Evolutionary conservation across 2,329 filamentous ascomycete genomes (phyloP), one percentile per base, ranked within the genome.

Genomic region (Macrophomina pseudophaseolina): DNA sequence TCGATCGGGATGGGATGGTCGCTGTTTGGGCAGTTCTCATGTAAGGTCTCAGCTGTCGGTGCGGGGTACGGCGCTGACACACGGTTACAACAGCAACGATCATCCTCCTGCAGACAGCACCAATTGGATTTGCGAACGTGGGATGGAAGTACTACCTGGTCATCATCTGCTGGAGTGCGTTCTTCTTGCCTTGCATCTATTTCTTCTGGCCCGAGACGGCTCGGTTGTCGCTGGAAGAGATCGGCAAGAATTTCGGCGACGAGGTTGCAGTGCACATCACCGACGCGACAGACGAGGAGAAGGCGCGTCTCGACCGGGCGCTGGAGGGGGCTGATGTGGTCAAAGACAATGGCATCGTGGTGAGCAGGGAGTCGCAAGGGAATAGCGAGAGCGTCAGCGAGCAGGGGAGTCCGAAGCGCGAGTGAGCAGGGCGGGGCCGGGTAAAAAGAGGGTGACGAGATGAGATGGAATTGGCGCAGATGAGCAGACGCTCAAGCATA

Each of bases 111-210:
- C 80, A 85, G 69, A 83, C 68, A 16, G 71, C 70, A 11, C 69
- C 71, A 3, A 68, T 69, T 38, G 71, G 68, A 5, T 72, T 72
- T 49, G 76, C 76, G 5, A 73, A 78, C 5, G 77, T 82, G 0
- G 81, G 81, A 5, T 85, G 83, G 83, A 84, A 83, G 71, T 85
- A 82, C 70, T 84, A 83, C 67, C 75, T 84, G 0, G 77, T 84
- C 32, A 79, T 68, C 58, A 66, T 68, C 44, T 51, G 49, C 48
- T 68, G 67, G 67, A 81, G 76, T 32, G 72, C 72, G 35, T 70
- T 80, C 59, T 81, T 81, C 67, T 76, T 82, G 68, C 80, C 80
- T 16, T 67, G 23, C 71, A 71, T 81, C 52, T 83, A 82, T 71
- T 79, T 82, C 70, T 83, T 77, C 72, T 82, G 67, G 65, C 71